Base-by-base conservation (phyloP, 768 basidiomycete genomes). In the Stropharia rugosoannulata region DNA sequence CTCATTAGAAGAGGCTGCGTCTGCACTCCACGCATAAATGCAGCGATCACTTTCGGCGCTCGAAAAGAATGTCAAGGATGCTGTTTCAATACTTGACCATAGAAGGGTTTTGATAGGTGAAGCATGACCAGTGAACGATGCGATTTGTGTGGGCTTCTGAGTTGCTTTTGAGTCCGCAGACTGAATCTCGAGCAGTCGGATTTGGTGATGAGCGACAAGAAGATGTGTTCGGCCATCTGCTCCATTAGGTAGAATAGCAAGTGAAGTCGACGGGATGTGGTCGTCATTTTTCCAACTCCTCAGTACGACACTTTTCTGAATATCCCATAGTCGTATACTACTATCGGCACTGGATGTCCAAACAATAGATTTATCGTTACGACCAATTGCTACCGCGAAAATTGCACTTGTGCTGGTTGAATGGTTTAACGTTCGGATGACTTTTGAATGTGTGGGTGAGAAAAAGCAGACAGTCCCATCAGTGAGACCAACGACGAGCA, bases 41-140 rank as follows among this genome's bases (percentile, higher is more conserved):
- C 83, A 79, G 27, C 86, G 80, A 66, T 89, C 87, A 6, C 70
- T 74, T 64, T 87, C 81, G 11, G 87, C 87, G 45, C 75, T 72
- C 3, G 87, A 84, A 49, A 84, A 66, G 65, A 89, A 85, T 27
- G 76, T 79, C 37, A 70, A 72, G 8, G 76, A 61, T 48, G 73
- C 70, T 27, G 65, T 62, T 56, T 71, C 66, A 13, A 75, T 74
- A 49, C 55, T 51, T 32, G 53, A 52, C 85, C 85, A 88, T 52
- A 75, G 73, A 11, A 86, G 62, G 27, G 70, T 68, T 58, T 73
- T 79, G 56, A 85, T 72, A 7, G 79, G 70, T 18, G 86, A 85
- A 4, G 84, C 82, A 62, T 89, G 87, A 0, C 87, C 87, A 16
- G 82, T 85, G 58, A 87, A 86, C 10, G 76, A 75, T 3, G 80